A percentile compares a stretch with the other conserved stretches of the same genome.
These are phyloP conservation scores for Calonectria pauciramosa DNA, from an alignment of 2,329 filamentous ascomycete genomes.

Conservation along the genomic window DNA sequence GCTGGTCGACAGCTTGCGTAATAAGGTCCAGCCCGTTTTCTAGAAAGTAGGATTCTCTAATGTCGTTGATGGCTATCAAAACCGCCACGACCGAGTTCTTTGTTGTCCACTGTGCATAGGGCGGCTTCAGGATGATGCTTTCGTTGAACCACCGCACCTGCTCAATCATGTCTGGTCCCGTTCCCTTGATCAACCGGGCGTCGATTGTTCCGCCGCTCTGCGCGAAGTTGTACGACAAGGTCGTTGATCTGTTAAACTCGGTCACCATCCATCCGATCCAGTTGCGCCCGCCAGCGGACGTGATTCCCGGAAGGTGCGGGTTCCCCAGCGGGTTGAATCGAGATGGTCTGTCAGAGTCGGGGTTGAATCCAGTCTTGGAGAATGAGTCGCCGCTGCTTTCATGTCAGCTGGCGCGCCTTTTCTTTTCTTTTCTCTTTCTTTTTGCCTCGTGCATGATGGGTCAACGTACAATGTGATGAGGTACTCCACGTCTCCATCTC, in stretches of 20 bases:
- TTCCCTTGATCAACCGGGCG: not conserved
- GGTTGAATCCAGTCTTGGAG: not conserved
- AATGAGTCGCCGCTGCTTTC: slow-evolving; percentile 3
- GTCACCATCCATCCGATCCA: not conserved
- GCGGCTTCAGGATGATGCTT: not conserved
- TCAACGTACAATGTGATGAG: not conserved
- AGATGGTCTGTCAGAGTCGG: not conserved
- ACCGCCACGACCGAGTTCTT: not conserved
- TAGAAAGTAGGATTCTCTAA: not conserved
- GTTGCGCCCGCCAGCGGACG: not conserved
- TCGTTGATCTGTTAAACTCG: not conserved
- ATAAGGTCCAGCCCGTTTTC: not conserved
- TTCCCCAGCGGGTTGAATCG: slow-evolving; percentile 2
- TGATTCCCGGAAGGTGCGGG: not conserved
- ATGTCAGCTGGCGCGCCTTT: not conserved
- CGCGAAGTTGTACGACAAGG: not conserved
- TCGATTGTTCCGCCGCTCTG: not conserved
- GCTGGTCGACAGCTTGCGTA: not conserved
- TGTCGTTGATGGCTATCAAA: not conserved
- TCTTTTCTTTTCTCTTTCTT: no score
- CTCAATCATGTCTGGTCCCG: not conserved
- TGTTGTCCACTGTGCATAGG: not conserved
- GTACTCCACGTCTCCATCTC: not conserved
- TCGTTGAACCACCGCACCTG: not conserved
- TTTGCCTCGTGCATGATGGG: not conserved